Evolutionary conservation across 192 early-diverging fungal genomes (phyloP), one percentile per base, ranked within the genome.

Genomic region (Podila horticola): DNA sequence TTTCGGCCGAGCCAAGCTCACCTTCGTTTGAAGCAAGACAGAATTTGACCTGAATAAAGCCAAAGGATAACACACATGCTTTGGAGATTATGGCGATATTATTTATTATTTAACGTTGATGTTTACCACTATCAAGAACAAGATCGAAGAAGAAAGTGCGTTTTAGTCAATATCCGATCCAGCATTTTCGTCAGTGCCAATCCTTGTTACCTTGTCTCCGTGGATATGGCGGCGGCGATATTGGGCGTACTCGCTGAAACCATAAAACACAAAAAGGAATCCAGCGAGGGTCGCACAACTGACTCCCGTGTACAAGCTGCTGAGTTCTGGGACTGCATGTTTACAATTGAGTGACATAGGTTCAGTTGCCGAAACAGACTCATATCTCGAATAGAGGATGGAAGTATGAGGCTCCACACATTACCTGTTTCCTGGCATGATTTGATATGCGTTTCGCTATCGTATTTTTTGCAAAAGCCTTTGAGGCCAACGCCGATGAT

Each of bases 211-310:
- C 61, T 72, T 63, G 49, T 72, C 61, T 8, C 70, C 62, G 0
- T 64, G 63, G 31, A 72, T 8, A 30, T 72, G 70, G 0, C 71
- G 62, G 3, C 55, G 62, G 38, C 55, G 31, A 22, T 73, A 64
- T 24, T 73, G 63, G 10, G 29, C 11, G 63, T 58, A 64, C 36
- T 72, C 71, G 19, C 49, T 64, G 4, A 34, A 9, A 6, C 48
- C 63, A 31, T 73, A 73, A 13, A 73, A 48, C 7, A 33, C 38
- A 59, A 73, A 73, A 33, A 58, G 48, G 3, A 58, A 26, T 11
- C 63, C 57, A 6, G 41, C 62, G 29, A 73, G 38, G 12, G 71
- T 24, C 12, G 38, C 26, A 30, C 64, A 73, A 9, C 30, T 31
- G 24, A 48, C 30, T 17, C 55, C 63, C 5, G 52, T 66, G 41